phyloP scores from a whole-genome alignment of 345 rosid genomes.

The Eucalyptus shirleyi region DNA sequence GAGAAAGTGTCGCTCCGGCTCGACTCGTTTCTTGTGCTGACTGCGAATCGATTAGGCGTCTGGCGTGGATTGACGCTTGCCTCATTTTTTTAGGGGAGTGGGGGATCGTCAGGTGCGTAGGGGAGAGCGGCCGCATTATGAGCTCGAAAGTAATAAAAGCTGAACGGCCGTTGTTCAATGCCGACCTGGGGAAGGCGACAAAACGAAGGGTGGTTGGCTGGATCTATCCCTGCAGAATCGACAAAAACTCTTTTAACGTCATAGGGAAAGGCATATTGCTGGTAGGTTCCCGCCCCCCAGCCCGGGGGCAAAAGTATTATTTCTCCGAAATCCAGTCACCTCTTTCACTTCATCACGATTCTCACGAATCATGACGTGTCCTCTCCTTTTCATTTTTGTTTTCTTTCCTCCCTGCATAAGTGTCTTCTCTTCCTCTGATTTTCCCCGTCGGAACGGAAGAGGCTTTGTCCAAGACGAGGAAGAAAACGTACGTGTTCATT shows the following conservation, averaged over 20 bases:
- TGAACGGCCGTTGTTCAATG: background rate
- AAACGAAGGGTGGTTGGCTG: background rate
- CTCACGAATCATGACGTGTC: background rate
- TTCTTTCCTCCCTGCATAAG: no score
- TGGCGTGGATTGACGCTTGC: background rate
- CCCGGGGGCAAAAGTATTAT: background rate
- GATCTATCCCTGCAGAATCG: background rate
- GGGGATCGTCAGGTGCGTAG: background rate
- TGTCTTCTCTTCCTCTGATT: background rate
- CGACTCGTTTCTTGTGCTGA: no score
- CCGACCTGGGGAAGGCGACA: background rate
- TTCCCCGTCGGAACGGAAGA: background rate
- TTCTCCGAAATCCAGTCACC: background rate
- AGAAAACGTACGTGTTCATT: background rate
- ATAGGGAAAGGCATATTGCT: background rate
- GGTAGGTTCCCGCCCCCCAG: background rate
- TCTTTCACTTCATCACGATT: background rate
- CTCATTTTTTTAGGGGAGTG: accelerated
- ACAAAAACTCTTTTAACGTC: background rate
- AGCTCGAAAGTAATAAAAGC: background rate
- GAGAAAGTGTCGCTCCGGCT: background rate
- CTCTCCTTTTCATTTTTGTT: background rate
- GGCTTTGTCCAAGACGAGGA: background rate
- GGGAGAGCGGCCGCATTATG: background rate
- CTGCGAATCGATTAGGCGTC: background rate